Base-by-base conservation (phyloP, 495 filamentous ascomycete species). In the Amphirosellinia nigrospora region DNA sequence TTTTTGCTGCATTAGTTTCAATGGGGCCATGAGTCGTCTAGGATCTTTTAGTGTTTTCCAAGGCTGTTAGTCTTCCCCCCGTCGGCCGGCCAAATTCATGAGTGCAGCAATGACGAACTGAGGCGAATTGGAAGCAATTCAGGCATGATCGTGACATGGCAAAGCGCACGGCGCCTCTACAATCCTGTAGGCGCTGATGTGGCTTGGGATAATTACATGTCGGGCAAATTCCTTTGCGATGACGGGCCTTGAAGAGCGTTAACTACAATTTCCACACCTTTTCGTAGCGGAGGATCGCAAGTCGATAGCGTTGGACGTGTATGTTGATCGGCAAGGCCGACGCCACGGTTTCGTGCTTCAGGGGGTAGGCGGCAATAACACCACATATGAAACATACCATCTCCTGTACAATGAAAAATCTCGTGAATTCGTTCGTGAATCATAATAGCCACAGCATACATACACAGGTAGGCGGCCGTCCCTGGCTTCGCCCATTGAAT, bases 291-390 rank as follows among this genome's bases (percentile, higher is more conserved):
- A 66, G 48, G 64, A 65, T 65, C 46, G 64, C 15, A 15, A 43
- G 21, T 45, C 52, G 36, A n/a, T 21, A 43, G 21, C 48, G 48
- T 66, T 56, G 9, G 21, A 28, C 3, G 48, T 26, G 30, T 19
- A 30, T 56, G 34, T 43, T 66, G 64, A 58, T 66, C 64, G 64
- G 64, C 64, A 45, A 43, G 50, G 64, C 64, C 64, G 64, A 58
- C 36, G 64, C 64, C 64, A 66, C 64, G 50, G 36, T 56, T 66
- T 32, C 15, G 21, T 10, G 41, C 2, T 55, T 32, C 21, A 39
- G 38, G 38, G 46, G 52, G 36, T 56, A 30, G 50, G 39, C 26
- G 21, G n/a, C 9, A 61, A 32, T 41, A 28, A 39, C 19, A 53
- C 30, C n/a, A 0, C 28, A 65, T 53, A 28, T 52, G 32, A 34